A percentile compares a stretch with the other conserved stretches of the same genome.
Evolutionary conservation across 2,329 filamentous ascomycete genomes (phyloP).

Genomic region (Pseudohalonectria lignicola): DNA sequence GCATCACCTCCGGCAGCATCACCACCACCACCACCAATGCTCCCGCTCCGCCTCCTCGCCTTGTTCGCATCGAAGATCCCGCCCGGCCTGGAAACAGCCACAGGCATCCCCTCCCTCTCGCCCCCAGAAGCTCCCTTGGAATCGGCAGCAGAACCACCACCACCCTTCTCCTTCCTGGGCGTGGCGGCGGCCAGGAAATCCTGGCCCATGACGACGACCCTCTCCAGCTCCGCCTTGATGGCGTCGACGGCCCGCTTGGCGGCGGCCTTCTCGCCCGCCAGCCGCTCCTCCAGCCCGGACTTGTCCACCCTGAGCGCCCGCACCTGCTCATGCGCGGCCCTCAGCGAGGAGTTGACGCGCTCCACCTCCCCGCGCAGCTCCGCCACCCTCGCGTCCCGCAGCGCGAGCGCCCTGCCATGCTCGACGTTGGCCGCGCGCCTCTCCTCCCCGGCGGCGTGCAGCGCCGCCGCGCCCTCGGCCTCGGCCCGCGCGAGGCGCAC

Average conservation of each 20-base stretch:
- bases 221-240: slow-evolving; percentile 40
- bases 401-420: slow-evolving; percentile 35
- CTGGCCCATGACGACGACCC: slow-evolving; percentile 33
- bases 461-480: slow-evolving; percentile 1
- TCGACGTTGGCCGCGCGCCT: slow-evolving; percentile 24
- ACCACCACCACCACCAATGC: background rate
- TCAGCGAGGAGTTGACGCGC: slow-evolving; percentile 30
- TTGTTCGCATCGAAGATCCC: slow-evolving; percentile 6
- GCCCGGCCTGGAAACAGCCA: slow-evolving; percentile 9
- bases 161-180: slow-evolving; percentile 11
- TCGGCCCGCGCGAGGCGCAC: slow-evolving; percentile 25
- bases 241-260: slow-evolving; percentile 33
- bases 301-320: slow-evolving; percentile 35
- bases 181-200: slow-evolving; percentile 24
- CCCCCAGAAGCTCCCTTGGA: background rate
- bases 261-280: slow-evolving; percentile 25
- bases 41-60: slow-evolving; percentile 5
- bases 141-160: background rate
- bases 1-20: background rate
- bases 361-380: slow-evolving; percentile 39
- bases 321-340: slow-evolving; percentile 34
- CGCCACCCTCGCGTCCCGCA: slow-evolving; percentile 36
- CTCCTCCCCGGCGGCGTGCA: slow-evolving; percentile 2
- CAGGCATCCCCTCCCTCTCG: slow-evolving; percentile 3
- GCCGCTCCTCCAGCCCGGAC: slow-evolving; percentile 19